These are phyloP conservation scores for Candida gigantensis DNA, from an alignment of 1,139 yeast genomes.

Conservation along the genomic window DNA sequence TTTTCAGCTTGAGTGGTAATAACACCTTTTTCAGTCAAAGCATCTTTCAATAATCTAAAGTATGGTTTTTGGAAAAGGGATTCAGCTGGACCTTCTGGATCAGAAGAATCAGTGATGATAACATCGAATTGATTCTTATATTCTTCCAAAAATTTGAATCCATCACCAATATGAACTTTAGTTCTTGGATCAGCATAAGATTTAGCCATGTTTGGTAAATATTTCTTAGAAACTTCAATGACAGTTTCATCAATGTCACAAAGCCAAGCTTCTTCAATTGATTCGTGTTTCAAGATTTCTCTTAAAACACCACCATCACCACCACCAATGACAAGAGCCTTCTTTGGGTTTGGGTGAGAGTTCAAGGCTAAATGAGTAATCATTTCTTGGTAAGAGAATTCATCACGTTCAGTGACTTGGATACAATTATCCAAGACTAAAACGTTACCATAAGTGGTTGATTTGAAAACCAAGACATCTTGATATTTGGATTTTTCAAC, in stretches of 20 bases:
- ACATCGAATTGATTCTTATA: constrained; percentile 76
- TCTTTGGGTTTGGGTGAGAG: constrained; percentile 89
- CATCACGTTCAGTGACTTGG: constrained; percentile 93
- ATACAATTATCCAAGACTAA: constrained; percentile 87
- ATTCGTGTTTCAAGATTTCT: constrained; percentile 84
- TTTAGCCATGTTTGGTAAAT: constrained; percentile 80
- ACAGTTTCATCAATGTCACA: constrained; percentile 94
- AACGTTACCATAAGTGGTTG: constrained; percentile 87
- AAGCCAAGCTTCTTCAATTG: constrained; percentile 81
- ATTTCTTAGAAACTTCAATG: constrained; percentile 76
- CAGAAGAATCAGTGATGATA: constrained; percentile 91
- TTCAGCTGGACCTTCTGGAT: constrained; percentile 97
- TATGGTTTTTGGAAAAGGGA: constrained; percentile 83
- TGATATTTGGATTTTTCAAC: constrained; percentile 83
- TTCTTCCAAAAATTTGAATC: constrained; percentile 84
- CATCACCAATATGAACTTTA: constrained; percentile 83
- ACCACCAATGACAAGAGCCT: constrained; percentile 89
- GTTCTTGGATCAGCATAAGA: constrained; percentile 82
- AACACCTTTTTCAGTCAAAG: constrained; percentile 84
- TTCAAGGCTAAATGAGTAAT: constrained; percentile 86
- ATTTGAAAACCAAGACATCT: constrained; percentile 84
- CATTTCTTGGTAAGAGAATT: constrained; percentile 94
- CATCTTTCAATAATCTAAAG: constrained; percentile 74
- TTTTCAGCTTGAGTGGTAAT: constrained; percentile 91
- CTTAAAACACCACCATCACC: constrained; percentile 97